Base-by-base conservation (phyloP, 176 grass and related monocot genomes). In the Aegilops speltoides region DNA sequence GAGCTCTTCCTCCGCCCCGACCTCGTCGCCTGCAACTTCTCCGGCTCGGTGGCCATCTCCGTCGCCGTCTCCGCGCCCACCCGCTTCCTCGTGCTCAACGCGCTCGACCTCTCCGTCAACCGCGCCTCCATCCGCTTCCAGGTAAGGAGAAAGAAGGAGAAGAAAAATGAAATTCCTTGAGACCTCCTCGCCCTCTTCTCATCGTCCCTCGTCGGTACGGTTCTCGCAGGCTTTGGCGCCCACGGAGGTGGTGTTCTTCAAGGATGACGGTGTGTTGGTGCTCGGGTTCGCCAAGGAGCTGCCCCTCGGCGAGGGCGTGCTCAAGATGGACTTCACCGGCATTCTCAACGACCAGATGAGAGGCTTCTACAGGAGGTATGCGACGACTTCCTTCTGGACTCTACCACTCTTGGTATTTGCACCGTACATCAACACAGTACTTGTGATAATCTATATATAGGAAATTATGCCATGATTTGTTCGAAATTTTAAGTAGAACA, bases 301-400 rank as follows among this genome's bases (percentile, higher is more conserved):
- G 37, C 88, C 88, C 0, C n/a, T 89, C 7, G 96, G 93, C 1
- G 77, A 91, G 67, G 89, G 84, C 20, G 11, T 92, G 77, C 84
- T 98, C 54, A 68, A 33, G 33, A 98, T 96, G 63, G 66, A 76
- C 19, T 98, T 94, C 57, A 83, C 43, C 4, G 96, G 93, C n/a
- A 85, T 86, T 19, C 86, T 98, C 62, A 94, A 92, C 32, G 90
- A 98, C 32, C 68, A 91, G 79, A 86, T 98, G 90, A 94, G 82
- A 65, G 96, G 96, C 3, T 95, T 96, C 82, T 98, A 95, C 76
- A 63, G 90, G 68, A 95, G 95, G 95, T 95, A 68, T 48, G 23
- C 9, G 6, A 7, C 11, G 19, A 15, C 5, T 80, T 75, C 31
- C 23, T 56, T 74, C 41, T 72, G 19, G 56, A 36, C 26, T 78